Percentiles rank a stretch among this genome's conserved stretches.
Evolutionary conservation across 108 stramenopile genomes (phyloP).

Genomic region (Nitzschia putrida): DNA sequence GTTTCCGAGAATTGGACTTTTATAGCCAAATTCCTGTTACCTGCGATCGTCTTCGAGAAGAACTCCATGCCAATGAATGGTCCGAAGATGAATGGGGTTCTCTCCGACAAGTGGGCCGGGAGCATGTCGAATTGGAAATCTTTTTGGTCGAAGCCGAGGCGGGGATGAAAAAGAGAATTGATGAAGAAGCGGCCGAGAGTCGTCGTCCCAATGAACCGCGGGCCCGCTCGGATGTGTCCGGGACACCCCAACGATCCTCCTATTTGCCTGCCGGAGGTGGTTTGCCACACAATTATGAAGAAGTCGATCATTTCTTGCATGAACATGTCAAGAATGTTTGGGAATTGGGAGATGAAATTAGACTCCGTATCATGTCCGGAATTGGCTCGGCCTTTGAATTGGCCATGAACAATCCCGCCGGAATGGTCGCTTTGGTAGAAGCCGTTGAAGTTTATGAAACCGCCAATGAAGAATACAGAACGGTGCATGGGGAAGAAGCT

Average conservation of each 20-base stretch:
- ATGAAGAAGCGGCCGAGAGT: slow-evolving; percentile 42
- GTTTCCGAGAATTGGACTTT: slow-evolving; percentile 87
- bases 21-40: slow-evolving; percentile 82
- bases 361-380: slow-evolving; percentile 75
- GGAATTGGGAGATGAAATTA: slow-evolving; percentile 90
- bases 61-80: slow-evolving; percentile 81
- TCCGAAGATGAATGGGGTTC: slow-evolving; percentile 83
- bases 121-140: slow-evolving; percentile 88
- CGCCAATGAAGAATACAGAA: slow-evolving; percentile 69
- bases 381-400: slow-evolving; percentile 85
- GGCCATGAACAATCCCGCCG: slow-evolving; percentile 80
- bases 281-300: slow-evolving; percentile 55
- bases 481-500: slow-evolving; percentile 60
- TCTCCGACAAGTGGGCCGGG: slow-evolving; percentile 74
- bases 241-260: not conserved
- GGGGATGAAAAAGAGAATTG: slow-evolving; percentile 77
- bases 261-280: not conserved
- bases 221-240: not conserved
- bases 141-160: slow-evolving; percentile 86
- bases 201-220: slow-evolving; percentile 1
- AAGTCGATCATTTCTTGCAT: slow-evolving; percentile 77
- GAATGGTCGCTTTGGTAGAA: slow-evolving; percentile 89
- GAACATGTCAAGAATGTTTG: slow-evolving; percentile 90
- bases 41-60: slow-evolving; percentile 84
- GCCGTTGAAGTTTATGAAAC: slow-evolving; percentile 86